Conservation (phyloP, 352 stramenopile genomes). For the Globisporangium recalcitrans region DNA sequence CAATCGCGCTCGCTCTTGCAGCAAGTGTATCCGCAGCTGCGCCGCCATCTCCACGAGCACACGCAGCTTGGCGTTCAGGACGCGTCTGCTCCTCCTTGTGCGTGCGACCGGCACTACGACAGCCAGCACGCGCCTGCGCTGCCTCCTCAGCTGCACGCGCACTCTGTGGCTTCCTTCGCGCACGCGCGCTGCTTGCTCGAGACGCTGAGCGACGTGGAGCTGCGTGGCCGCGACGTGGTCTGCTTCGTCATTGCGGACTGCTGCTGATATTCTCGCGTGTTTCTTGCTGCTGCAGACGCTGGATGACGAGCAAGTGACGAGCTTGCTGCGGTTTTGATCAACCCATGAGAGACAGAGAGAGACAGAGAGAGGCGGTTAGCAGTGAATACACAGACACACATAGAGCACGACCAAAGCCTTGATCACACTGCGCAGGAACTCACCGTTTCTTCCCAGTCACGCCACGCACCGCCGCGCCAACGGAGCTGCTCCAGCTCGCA, state of each 20-base stretch:
- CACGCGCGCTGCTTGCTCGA: not conserved
- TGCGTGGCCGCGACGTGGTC: not conserved
- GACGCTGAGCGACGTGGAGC: not conserved
- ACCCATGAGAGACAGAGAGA: not conserved
- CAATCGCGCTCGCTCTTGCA: conserved; percentile 1
- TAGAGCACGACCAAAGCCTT: not conserved
- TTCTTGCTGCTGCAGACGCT: not conserved
- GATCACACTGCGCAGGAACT: not conserved
- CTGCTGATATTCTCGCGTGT: not conserved
- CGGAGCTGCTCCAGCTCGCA: not conserved
- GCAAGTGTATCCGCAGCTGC: conserved; percentile 11
- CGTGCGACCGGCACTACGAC: not conserved
- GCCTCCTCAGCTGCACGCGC: conserved; percentile 1
- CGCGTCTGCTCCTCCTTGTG: not conserved
- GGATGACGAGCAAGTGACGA: not conserved
- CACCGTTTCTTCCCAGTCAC: conserved; percentile 3
- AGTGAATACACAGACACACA: not conserved
- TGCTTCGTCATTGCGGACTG: not conserved
- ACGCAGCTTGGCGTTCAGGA: not conserved
- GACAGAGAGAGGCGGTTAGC: not conserved
- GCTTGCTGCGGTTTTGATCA: not conserved
- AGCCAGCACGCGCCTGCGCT: not conserved
- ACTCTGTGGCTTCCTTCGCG: not conserved
- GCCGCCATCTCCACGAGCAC: conserved; percentile 1
- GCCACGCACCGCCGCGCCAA: not conserved